A percentile compares a stretch with the other conserved stretches of the same genome.
Conservation (phyloP, 208 protist genomes). For the Trypanosoma melophagium region DNA sequence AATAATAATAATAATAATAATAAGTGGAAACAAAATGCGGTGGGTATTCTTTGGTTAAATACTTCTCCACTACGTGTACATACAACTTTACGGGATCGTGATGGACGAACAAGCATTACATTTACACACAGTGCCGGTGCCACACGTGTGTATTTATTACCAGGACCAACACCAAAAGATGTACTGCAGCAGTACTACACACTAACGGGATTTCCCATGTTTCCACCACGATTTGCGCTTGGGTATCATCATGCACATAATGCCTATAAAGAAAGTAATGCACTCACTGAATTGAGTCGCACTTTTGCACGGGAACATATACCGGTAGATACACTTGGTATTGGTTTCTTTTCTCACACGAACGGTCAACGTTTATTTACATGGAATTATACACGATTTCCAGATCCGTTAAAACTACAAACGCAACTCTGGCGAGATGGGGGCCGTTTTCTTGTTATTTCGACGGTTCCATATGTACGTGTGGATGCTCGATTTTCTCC, state of each 20-base stretch:
- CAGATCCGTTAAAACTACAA: slow-evolving; percentile 89
- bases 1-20: too few species aligned
- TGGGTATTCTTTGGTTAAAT: slow-evolving; percentile 52
- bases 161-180: slow-evolving; percentile 77
- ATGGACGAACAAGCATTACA: slow-evolving; percentile 26
- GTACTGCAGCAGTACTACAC: slow-evolving; percentile 92
- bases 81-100: background rate
- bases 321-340: slow-evolving; percentile 50
- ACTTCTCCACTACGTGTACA: slow-evolving; percentile 22
- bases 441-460: slow-evolving; percentile 92
- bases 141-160: slow-evolving; percentile 93
- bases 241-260: slow-evolving; percentile 93
- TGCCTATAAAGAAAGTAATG: background rate
- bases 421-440: slow-evolving; percentile 62
- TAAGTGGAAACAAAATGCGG: background rate
- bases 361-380: slow-evolving; percentile 42
- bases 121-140: slow-evolving; percentile 90
- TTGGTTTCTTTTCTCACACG: slow-evolving; percentile 15
- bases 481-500: slow-evolving; percentile 60
- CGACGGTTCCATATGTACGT: slow-evolving; percentile 96
- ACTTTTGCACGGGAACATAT: slow-evolving; percentile 26
- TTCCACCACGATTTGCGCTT: slow-evolving; percentile 94
- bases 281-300: slow-evolving; percentile 15
- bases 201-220: slow-evolving; percentile 89
- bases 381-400: slow-evolving; percentile 73